Evolutionary conservation across 2,329 filamentous ascomycete genomes (phyloP).

Genomic region (Arthrocladium fulminans): DNA sequence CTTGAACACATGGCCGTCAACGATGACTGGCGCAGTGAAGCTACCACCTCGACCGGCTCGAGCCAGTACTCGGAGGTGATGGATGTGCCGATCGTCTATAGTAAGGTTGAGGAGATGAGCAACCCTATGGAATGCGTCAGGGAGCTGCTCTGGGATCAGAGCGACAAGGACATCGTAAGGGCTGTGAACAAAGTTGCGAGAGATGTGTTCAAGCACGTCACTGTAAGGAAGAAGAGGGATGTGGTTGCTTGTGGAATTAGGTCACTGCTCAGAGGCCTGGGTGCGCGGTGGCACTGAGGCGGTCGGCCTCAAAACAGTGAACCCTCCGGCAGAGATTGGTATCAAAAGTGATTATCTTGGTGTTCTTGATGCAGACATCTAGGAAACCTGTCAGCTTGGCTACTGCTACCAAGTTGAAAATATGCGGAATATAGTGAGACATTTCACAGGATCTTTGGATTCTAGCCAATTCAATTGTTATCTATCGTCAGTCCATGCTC

Average conservation of each 20-base stretch:
- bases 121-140: constrained; percentile 22
- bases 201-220: constrained; percentile 13
- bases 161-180: constrained; percentile 12
- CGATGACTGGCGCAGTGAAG: constrained; percentile 31
- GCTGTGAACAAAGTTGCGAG: constrained; percentile 12
- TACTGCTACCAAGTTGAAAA: constrained; percentile 18
- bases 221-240: constrained; percentile 17
- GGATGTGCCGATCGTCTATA: constrained; percentile 32
- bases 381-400: too few species aligned
- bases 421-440: too few species aligned
- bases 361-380: background rate
- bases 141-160: constrained; percentile 22
- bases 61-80: constrained; percentile 24
- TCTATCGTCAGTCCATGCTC: too few species aligned
- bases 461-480: too few species aligned
- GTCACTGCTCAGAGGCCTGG: constrained; percentile 15
- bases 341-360: background rate
- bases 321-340: too few species aligned
- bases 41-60: background rate
- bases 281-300: constrained; percentile 17
- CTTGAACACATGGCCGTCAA: constrained; percentile 40
- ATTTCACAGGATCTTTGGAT: too few species aligned
- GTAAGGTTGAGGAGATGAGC: constrained; percentile 23
- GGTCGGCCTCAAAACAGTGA: too few species aligned
- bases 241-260: constrained; percentile 18